A percentile compares a stretch with the other conserved stretches of the same genome.
Evolutionary conservation across 805 yeast species (phyloP).

Genomic region (Metschnikowia henanensis): DNA sequence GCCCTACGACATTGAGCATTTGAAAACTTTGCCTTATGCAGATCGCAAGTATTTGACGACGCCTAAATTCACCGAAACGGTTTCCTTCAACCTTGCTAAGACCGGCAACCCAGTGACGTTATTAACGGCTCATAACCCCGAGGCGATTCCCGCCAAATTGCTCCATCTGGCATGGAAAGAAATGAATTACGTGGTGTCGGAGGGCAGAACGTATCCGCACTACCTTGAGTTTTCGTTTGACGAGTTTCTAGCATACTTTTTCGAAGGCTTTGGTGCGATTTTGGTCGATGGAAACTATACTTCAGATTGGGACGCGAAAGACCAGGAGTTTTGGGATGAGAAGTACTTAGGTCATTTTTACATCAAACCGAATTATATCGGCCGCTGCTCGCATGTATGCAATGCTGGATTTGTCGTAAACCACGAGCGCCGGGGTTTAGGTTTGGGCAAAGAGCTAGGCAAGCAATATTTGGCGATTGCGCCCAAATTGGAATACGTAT

Average conservation of each 20-base stretch:
- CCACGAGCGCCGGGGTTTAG: conserved; percentile 56
- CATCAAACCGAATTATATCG: conserved; percentile 83
- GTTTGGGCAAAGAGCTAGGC: conserved; percentile 73
- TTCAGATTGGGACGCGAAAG: conserved; percentile 31
- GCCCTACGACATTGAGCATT: conserved; percentile 10
- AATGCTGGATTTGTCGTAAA: conserved; percentile 85
- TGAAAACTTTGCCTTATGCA: conserved; percentile 34
- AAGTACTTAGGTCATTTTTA: conserved; percentile 71
- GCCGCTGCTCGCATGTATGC: conserved; percentile 83
- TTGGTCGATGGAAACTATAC: conserved; percentile 44
- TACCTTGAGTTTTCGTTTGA: conserved; percentile 39
- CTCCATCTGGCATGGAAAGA: conserved; percentile 46
- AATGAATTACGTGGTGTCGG: conserved; percentile 65
- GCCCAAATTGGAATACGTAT: conserved; percentile 73
- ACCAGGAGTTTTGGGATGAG: conserved; percentile 44
- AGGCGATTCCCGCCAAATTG: conserved; percentile 51
- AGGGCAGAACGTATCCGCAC: conserved; percentile 78
- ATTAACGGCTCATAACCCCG: conserved; percentile 52
- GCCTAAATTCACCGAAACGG: conserved; percentile 35
- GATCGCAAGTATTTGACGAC: conserved; percentile 24
- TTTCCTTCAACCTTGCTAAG: conserved; percentile 43
- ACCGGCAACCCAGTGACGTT: conserved; percentile 51
- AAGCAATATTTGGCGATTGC: conserved; percentile 67
- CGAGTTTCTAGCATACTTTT: conserved; percentile 67
- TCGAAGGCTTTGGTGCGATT: conserved; percentile 62